These are phyloP conservation scores for Bipolaris bicolor DNA, from an alignment of 2,329 filamentous ascomycete species.

Conservation along the genomic window DNA sequence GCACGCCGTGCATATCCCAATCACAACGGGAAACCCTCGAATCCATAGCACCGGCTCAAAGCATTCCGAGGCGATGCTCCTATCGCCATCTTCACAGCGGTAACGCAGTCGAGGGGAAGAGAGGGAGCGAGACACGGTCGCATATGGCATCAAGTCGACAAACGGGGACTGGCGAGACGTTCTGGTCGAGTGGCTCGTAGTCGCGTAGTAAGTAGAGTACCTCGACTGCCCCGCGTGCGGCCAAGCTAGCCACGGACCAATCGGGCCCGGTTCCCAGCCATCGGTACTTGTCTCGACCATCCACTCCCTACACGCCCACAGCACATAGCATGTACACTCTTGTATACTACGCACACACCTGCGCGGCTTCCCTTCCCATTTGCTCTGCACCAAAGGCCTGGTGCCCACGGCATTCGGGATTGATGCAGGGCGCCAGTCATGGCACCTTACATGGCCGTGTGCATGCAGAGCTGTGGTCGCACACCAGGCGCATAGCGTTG, in stretches of 20 bases:
- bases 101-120: not conserved
- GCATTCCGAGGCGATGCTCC: slow-evolving; percentile 3
- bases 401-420: not conserved
- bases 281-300: not conserved
- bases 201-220: not conserved
- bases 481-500: no score
- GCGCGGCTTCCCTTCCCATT: not conserved
- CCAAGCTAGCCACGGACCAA: slow-evolving; percentile 6
- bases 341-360: not conserved
- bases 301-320: not conserved
- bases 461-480: no score
- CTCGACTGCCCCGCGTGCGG: slow-evolving; percentile 4
- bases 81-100: not conserved
- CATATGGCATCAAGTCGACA: not conserved
- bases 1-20: slow-evolving; percentile 15
- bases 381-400: not conserved
- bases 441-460: no score
- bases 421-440: slow-evolving; percentile 8
- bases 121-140: not conserved
- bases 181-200: slow-evolving; percentile 1
- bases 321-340: not conserved
- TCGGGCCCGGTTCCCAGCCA: slow-evolving; percentile 3
- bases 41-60: slow-evolving; percentile 13
- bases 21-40: slow-evolving; percentile 4
- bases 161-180: not conserved